Evolutionary conservation across 2,329 filamentous ascomycete genomes (phyloP).

Genomic region (Lasiodiplodia citricola): DNA sequence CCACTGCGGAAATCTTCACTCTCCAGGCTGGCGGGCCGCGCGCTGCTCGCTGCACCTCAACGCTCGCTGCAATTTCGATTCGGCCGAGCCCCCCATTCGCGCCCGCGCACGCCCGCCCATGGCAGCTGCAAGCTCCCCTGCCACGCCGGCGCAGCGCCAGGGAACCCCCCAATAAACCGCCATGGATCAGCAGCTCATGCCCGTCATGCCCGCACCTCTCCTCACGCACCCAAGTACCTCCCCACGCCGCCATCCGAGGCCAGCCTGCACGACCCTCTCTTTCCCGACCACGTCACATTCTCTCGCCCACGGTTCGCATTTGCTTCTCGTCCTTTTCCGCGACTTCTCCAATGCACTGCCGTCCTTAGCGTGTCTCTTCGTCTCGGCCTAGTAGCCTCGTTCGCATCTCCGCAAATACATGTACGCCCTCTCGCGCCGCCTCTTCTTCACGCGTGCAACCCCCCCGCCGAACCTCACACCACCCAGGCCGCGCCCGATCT

Average conservation of each 20-base stretch:
- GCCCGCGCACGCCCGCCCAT: constrained; percentile 14
- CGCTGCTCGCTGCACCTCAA: constrained; percentile 13
- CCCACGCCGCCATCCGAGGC: constrained; percentile 6
- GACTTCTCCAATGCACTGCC: constrained; percentile 8
- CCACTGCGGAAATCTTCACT: neutral
- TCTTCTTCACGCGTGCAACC: constrained; percentile 13
- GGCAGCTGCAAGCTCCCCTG: constrained; percentile 12
- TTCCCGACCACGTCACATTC: neutral
- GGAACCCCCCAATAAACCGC: constrained; percentile 21
- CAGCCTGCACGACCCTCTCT: constrained; percentile 8
- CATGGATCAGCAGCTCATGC: constrained; percentile 23
- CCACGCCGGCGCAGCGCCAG: constrained; percentile 12
- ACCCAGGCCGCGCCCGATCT: neutral
- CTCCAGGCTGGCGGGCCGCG: neutral
- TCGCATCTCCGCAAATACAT: neutral
- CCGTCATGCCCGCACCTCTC: constrained; percentile 6
- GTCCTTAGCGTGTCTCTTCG: neutral
- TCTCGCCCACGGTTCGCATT: neutral
- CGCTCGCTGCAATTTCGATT: constrained; percentile 21
- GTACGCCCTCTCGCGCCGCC: constrained; percentile 18
- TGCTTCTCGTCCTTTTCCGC: neutral
- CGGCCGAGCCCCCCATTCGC: constrained; percentile 20
- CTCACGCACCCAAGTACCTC: constrained; percentile 3
- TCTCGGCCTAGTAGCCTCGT: neutral
- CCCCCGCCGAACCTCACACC: constrained; percentile 16